A percentile compares a stretch with the other conserved stretches of the same genome.
Evolutionary conservation across 495 filamentous ascomycete genomes (phyloP).

Genomic region (Achaetomiella virescens): DNA sequence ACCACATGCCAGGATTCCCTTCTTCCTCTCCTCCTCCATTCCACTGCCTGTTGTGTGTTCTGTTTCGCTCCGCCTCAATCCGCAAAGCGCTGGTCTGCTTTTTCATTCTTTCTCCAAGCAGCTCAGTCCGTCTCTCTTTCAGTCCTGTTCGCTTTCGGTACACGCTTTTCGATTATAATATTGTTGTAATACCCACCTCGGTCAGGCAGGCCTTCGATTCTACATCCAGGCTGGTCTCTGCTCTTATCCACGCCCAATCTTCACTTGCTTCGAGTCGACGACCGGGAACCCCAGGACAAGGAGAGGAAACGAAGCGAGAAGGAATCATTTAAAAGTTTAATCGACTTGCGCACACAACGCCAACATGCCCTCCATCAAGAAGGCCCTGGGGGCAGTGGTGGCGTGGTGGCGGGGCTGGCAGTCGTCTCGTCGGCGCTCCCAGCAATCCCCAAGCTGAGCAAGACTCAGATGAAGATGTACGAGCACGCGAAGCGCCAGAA

Average conservation of each 20-base stretch:
- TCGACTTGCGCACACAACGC: conserved; percentile 14
- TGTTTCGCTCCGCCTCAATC: conserved; percentile 32
- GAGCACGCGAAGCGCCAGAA: conserved; percentile 46
- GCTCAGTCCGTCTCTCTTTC: conserved; percentile 27
- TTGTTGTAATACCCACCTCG: conserved; percentile 30
- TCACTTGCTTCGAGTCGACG: conserved; percentile 4
- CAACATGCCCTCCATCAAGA: conserved; percentile 43
- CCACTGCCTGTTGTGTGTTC: conserved; percentile 17
- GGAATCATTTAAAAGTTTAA: conserved; percentile 18
- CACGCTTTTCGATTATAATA: conserved; percentile 31
- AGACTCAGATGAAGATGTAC: conserved; percentile 39
- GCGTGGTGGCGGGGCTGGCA: conserved; percentile 40
- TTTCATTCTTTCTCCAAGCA: conserved; percentile 38
- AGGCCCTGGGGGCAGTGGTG: conserved; percentile 38
- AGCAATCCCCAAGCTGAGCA: conserved; percentile 38
- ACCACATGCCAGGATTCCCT: conserved; percentile 17
- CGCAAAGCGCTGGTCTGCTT: conserved; percentile 55
- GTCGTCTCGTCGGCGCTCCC: conserved; percentile 41
- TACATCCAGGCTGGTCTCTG: conserved; percentile 39
- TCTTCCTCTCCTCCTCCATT: conserved; percentile 22
- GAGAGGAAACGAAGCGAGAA: conserved; percentile 20
- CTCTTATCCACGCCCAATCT: conserved; percentile 4
- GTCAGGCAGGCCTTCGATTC: conserved; percentile 28
- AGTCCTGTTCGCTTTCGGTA: conserved; percentile 20
- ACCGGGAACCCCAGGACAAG: conserved; percentile 21